Base-by-base conservation (phyloP, 2,329 filamentous ascomycete genomes). In the Colletotrichum eremochloae region DNA sequence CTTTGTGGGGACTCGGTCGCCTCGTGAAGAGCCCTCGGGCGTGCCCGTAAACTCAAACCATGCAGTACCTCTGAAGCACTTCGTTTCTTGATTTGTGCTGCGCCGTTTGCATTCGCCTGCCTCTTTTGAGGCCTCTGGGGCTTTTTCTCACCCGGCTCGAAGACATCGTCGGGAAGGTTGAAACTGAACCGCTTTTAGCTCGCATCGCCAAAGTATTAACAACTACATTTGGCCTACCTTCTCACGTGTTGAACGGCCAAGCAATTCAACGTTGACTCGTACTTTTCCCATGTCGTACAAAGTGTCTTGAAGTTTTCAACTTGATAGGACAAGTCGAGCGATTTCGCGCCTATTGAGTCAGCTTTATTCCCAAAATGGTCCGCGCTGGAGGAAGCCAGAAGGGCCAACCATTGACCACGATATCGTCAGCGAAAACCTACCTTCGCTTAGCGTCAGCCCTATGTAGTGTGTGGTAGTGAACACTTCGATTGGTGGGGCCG, bases 391-490 rank as follows among this genome's bases (percentile, higher is more conserved):
- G 33, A 20, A 15, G 52, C 44, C 15, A 53, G n/a, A 53, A 36
- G 7, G 24, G 38, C 36, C 24, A 33, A 55, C 7, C 29, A 77
- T 78, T 73, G 72, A 73, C n/a, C 46, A 52, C 36, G 36, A 40
- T 38, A 24, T 63, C 20, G 46, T 64, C 15, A 29, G 33, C 56
- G 18, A 40, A 36, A 56, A 84, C 89, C 80, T 87, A 94, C 94
- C 92, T 85, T 92, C 89, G 48, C 88, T 87, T 67, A 98, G 84
- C 77, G 96, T 93, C 60, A 98, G 87, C 46, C 96, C 96, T 78
- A 99, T 94, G 80, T 98, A 99, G 81, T 95, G 96, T 1, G 95
- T 98, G 33, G 94, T 95, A 0, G 96, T 98, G 80, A 94, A 97
- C 38, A 98, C 84, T 68, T 86, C 85, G 55, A 77, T 79, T 14